Conservation (phyloP, 805 yeast species). For the Kazachstania africana region DNA sequence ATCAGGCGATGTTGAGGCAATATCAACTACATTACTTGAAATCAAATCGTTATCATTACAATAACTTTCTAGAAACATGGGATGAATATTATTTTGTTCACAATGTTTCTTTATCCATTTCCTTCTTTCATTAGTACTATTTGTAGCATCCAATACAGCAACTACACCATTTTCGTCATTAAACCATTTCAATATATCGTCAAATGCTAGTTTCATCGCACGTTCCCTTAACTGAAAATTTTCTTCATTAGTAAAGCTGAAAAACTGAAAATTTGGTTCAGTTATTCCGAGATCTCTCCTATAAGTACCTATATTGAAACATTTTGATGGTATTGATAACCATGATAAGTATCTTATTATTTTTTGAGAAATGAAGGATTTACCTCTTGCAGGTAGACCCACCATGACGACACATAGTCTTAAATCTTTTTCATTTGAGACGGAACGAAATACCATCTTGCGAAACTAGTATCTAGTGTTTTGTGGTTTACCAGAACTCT, state of each 20-base stretch:
- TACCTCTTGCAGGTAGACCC: slow-evolving; percentile 85
- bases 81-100: slow-evolving; percentile 59
- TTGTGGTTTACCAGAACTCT: too few relatives aligned
- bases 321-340: slow-evolving; percentile 77
- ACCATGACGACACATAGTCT: slow-evolving; percentile 83
- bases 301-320: slow-evolving; percentile 83
- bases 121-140: slow-evolving; percentile 68
- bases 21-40: slow-evolving; percentile 70
- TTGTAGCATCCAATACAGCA: slow-evolving; percentile 90
- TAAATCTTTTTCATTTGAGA: slow-evolving; percentile 39
- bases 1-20: slow-evolving; percentile 79
- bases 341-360: slow-evolving; percentile 86
- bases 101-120: slow-evolving; percentile 48
- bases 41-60: slow-evolving; percentile 76
- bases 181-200: slow-evolving; percentile 83
- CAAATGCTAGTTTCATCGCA: slow-evolving; percentile 62
- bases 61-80: slow-evolving; percentile 86
- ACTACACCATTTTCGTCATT: slow-evolving; percentile 70
- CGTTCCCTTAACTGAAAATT: slow-evolving; percentile 52
- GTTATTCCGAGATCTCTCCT: slow-evolving; percentile 49
- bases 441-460: slow-evolving; percentile 24
- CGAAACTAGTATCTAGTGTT: neutral
- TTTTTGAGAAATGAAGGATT: slow-evolving; percentile 88
- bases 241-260: slow-evolving; percentile 52
- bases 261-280: slow-evolving; percentile 57